Base-by-base conservation (phyloP, 164 flowering plant species). In the Euptelea pleiosperma region DNA sequence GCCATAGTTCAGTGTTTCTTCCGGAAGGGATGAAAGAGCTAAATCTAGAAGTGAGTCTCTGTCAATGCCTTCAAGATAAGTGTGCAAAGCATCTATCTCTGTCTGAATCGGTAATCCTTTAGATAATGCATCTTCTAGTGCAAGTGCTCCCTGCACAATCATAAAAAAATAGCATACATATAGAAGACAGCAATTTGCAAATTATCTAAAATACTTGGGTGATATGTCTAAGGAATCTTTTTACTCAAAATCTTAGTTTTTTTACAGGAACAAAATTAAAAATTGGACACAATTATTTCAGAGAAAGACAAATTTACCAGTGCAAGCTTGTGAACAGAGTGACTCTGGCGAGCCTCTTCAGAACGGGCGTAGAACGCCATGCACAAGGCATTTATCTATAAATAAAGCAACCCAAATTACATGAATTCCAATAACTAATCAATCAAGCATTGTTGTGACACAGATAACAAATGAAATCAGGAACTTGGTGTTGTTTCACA, bases 361-460 rank as follows among this genome's bases (percentile, higher is more conserved):
- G 97, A 85, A 44, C 86, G 82, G 21, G 99, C 97, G 70, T 80
- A 91, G 63, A 94, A 94, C 58, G 99, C 99, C 93, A 85, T 81
- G 70, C 96, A 86, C 65, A 94, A 74, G 36, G 96, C 96, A 69
- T 86, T 79, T 71, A 91, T 90, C 99, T 94, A 62, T 61, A 71
- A 59, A 57, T 55, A 64, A 16, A 67, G 14, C 26, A 55, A 41
- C 22, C 31, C 44, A 31, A 50, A 48, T 16, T 8, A 50, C 45
- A 56, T 55, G 45, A 64, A 8, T 49, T 19, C 33, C 28, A 11
- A n/a, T 4, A 51, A n/a, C 34, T 30, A 18, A 25, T 9, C 45
- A 33, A 15, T 36, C 19, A n/a, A 16, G 24, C 15, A 18, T 25
- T 40, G 12, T 15, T 8, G 33, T n/a, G n/a, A n/a, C n/a, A n/a